A percentile compares a stretch with the other conserved stretches of the same genome.
Conservation (phyloP, 2,329 filamentous ascomycete genomes). For the Fusarium palustre region DNA sequence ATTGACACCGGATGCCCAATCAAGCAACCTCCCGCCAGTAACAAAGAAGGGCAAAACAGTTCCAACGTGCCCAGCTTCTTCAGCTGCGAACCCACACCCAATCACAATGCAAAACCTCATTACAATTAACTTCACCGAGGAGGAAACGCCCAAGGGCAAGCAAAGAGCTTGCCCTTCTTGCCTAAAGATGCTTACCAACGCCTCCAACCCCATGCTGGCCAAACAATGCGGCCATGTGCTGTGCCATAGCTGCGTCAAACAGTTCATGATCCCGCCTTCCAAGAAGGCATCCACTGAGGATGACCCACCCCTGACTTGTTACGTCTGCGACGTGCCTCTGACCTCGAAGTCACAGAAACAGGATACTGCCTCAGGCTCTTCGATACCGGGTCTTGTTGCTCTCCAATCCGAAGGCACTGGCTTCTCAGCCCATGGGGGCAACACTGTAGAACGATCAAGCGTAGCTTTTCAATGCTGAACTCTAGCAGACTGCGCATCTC, state of each 20-base stretch:
- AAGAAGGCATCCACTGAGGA: slow-evolving; percentile 55
- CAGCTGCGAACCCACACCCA: slow-evolving; percentile 72
- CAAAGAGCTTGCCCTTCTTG: slow-evolving; percentile 81
- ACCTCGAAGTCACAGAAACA: slow-evolving; percentile 61
- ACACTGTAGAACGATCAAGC: slow-evolving; percentile 80
- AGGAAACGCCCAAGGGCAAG: slow-evolving; percentile 62
- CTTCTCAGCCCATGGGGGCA: slow-evolving; percentile 88
- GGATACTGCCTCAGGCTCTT: slow-evolving; percentile 62
- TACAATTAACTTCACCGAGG: slow-evolving; percentile 80
- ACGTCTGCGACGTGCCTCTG: slow-evolving; percentile 87
- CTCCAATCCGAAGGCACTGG: slow-evolving; percentile 90
- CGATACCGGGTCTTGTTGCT: slow-evolving; percentile 79
- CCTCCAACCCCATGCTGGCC: slow-evolving; percentile 82
- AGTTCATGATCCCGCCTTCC: slow-evolving; percentile 77
- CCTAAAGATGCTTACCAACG: slow-evolving; percentile 83
- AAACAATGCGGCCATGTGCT: slow-evolving; percentile 93
- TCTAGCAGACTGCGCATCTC: slow-evolving; percentile 3
- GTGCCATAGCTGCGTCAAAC: slow-evolving; percentile 84
- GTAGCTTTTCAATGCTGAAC: slow-evolving; percentile 83
- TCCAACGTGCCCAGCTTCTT: slow-evolving; percentile 82
- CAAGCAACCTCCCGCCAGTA: slow-evolving; percentile 64
- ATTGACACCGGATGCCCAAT: slow-evolving; percentile 71
- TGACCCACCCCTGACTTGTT: slow-evolving; percentile 70
- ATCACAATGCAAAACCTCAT: slow-evolving; percentile 85
- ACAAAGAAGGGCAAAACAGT: slow-evolving; percentile 72